Evolutionary conservation across 2,329 filamentous ascomycete genomes (phyloP), one percentile per base, ranked within the genome.

Genomic region (Colletotrichum noveboracense): DNA sequence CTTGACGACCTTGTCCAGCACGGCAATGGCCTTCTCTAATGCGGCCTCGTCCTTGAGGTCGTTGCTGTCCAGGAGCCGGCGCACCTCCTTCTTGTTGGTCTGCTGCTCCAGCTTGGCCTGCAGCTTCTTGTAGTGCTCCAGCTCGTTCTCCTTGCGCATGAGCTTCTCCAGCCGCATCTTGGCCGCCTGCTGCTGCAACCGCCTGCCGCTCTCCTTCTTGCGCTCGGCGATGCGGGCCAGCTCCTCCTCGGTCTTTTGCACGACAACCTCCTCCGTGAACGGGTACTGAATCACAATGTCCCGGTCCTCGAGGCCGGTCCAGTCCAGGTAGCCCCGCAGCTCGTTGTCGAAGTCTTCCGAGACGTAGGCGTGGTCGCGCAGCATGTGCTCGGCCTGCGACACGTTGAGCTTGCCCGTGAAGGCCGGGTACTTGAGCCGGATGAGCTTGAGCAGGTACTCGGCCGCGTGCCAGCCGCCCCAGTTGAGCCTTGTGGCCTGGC

Each of bases 81-180:
- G 94, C 4, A 92, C 93, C 82, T 98, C 97, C 84, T 98, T 98
- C 86, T 98, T 99, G 60, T 93, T 96, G 28, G 77, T 78, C 79
- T 95, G 91, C 28, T 93, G 92, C 3, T 89, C 90, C 12, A 98
- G 88, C 77, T 92, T 92, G 38, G 88, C 84, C 81, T 97, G 95
- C 6, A 99, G 87, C 75, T 95, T 92, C 82, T 95, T 96, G 88
- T 96, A 98, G 84, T 98, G 98, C 79, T 98, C 96, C 2, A 98
- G 87, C 82, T 98, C 96, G 82, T 98, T 93, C 85, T 99, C 97
- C 85, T 99, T 99, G 81, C 95, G 94, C 83, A 98, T 95, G 62
- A 99, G 88, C 80, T 98, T 98, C 78, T 99, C 97, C 1, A 99
- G 87, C 9, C 97, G 93, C 95, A 98, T 98, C 85, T 98, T 98